Evolutionary conservation across 164 flowering plant species (phyloP), one percentile per base, ranked within the genome.

Genomic region (Kalanchoe fedtschenkoi): DNA sequence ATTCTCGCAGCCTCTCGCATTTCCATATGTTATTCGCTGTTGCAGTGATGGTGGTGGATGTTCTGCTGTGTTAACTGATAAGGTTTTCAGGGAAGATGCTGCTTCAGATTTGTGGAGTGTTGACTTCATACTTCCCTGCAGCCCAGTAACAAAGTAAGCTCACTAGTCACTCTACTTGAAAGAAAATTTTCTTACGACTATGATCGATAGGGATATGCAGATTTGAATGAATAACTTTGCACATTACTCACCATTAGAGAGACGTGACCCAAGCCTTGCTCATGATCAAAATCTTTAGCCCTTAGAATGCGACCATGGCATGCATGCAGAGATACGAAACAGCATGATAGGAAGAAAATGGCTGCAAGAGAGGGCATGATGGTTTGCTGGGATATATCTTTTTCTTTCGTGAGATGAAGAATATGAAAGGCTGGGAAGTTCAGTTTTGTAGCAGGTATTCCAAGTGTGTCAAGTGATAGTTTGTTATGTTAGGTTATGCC

Each of bases 311-410:
- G 74, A 34, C 76, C 77, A 19, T 39, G 62, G 71, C 78, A 71
- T 72, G 75, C 78, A 72, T 79, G 80, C 73, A 79, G 39, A 11
- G 72, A 64, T 19, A 76, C 55, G 38, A 69, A 62, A 15, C 72
- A 55, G 41, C 63, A 70, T 0, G 69, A 28, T 13, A 76, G 63
- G 24, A 70, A 19, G 29, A 61, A 26, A 19, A 65, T 63, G 34
- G 29, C 8, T 19, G 62, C 21, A 26, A 35, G 28, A 61, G 28
- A 13, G 32, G 79, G 62, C 75, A 70, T 58, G 22, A 24, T 26
- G 32, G 56, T 26, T 24, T 51, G 56, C 9, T 51, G 56, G 32
- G 28, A 15, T 51, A 26, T 17, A 51, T 26, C 56, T 26, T 51
- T 26, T 51, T 26, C 17, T 26, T 51, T 51, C 56, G 24, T 26